phyloP scores from a whole-genome alignment of 1,284 basidiomycete species.

The Naganishia cerealis region DNA sequence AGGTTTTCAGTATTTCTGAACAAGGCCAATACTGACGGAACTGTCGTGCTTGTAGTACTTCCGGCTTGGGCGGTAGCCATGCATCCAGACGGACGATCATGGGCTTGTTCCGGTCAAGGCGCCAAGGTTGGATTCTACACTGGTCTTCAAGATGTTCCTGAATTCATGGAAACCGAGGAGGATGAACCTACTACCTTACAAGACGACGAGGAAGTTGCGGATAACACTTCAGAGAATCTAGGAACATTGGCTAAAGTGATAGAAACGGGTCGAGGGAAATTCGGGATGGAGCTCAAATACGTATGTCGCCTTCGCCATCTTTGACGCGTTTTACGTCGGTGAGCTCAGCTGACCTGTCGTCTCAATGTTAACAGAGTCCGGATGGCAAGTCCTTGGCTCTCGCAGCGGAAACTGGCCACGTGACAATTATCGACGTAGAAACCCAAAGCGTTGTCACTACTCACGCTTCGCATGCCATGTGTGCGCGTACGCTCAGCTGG shows the following conservation, averaged over 20 bases:
- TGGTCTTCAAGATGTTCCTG: constrained; percentile 33
- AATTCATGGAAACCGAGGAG: constrained; percentile 39
- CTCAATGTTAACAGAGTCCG: constrained; percentile 81
- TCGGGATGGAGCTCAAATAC: constrained; percentile 75
- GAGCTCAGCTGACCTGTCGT: too few relatives aligned
- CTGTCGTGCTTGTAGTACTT: constrained; percentile 33
- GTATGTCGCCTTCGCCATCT: constrained; percentile 58
- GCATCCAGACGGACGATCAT: constrained; percentile 66
- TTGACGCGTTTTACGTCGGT: constrained; percentile 41
- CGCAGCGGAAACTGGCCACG: constrained; percentile 75
- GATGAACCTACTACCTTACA: constrained; percentile 64
- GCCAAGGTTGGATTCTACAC: constrained; percentile 62
- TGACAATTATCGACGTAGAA: constrained; percentile 75
- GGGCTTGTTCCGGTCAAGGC: constrained; percentile 73
- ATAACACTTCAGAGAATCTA: constrained; percentile 59
- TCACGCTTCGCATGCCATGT: constrained; percentile 80
- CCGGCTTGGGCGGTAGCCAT: constrained; percentile 78
- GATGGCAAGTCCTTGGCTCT: constrained; percentile 76
- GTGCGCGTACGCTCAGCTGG: constrained; percentile 77
- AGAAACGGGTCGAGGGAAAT: constrained; percentile 71
- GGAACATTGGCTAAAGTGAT: constrained; percentile 49
- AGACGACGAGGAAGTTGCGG: constrained; percentile 27
- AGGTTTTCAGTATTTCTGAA: constrained; percentile 42
- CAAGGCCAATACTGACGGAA: not conserved
- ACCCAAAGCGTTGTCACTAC: constrained; percentile 64